Percentiles rank a stretch among this genome's conserved stretches.
These are phyloP conservation scores for Reticulascus tulasneorum DNA, from an alignment of 2,329 filamentous ascomycete species.

Conservation along the genomic window DNA sequence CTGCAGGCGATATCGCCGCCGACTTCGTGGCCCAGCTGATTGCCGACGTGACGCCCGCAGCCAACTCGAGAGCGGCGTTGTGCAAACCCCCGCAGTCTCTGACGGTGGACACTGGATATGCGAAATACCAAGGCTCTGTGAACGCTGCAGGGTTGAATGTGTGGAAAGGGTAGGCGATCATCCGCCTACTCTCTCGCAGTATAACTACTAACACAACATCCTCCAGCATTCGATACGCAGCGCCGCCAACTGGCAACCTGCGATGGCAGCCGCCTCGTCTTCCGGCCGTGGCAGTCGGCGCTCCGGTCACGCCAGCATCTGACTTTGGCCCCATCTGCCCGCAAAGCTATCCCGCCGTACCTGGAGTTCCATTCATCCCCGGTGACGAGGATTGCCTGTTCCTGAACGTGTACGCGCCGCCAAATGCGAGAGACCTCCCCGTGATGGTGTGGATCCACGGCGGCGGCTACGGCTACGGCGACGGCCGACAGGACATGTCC, in stretches of 20 bases:
- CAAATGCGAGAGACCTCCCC: conserved; percentile 32
- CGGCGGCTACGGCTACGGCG: conserved; percentile 31
- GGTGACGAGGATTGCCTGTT: conserved; percentile 43
- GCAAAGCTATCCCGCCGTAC: conserved; percentile 22
- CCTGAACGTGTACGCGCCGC: conserved; percentile 40
- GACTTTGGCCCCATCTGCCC: conserved; percentile 28
- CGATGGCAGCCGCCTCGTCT: conserved; percentile 39
- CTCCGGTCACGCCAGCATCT: conserved; percentile 23
- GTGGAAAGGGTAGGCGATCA: conserved; percentile 41
- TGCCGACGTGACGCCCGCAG: too few species aligned
- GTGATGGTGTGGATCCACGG: conserved; percentile 46
- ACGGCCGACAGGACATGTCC: conserved; percentile 17
- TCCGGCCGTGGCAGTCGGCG: conserved; percentile 22
- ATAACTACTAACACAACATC: background rate
- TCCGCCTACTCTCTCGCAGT: background rate
- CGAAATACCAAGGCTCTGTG: conserved; percentile 37
- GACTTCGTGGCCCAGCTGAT: too few species aligned
- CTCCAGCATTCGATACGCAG: conserved; percentile 39
- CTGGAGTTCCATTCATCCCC: conserved; percentile 17
- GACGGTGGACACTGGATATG: conserved; percentile 40
- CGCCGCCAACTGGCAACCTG: conserved; percentile 35
- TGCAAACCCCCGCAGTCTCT: too few species aligned
- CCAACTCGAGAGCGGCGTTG: too few species aligned
- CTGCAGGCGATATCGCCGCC: too few species aligned
- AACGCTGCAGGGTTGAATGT: conserved; percentile 35